Base-by-base conservation (phyloP, 176 grass and related monocot species). In the Alloteropsis semialata region DNA sequence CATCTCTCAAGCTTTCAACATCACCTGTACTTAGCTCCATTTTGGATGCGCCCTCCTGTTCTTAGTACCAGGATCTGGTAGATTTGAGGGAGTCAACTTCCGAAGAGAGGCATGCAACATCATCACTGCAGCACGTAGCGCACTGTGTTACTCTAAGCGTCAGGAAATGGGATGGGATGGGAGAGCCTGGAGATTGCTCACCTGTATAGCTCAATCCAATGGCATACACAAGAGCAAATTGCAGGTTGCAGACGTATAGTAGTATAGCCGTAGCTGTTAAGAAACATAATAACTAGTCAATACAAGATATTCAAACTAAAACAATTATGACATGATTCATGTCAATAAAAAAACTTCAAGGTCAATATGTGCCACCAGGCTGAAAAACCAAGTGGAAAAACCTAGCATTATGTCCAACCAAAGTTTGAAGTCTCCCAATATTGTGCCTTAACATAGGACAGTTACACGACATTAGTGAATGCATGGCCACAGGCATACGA, bases 41-140 rank as follows among this genome's bases (percentile, higher is more conserved):
- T 57, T 93, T 32, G 66, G 83, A 24, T 91, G 88, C 30, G 64
- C 55, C 74, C 87, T 97, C 79, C 82, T 89, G 41, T 74, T 82
- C 48, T 50, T 79, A 21, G 69, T 83, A 22, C 50, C 32, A 13
- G 80, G 86, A 82, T 81, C 78, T 55, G 88, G 78, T 85, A 87
- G 72, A 64, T 67, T 89, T n/a, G 88, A 81, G 44, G 94, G 94
- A 28, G 94, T 97, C 86, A 97, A 83, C 77, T 97, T 97, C 30
- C 91, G 91, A 85, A 97, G 88, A 56, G 86, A 93, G 27, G 94
- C 94, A 61, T 97, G 94, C 65, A 93, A 62, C 81, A 97, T 85
- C 94, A 91, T 97, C 84, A 84, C 94, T 97, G 72, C 69, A 93
- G 49, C 76, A 65, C 68, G 87, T 9, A 65, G 66, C 10, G 32